A percentile compares a stretch with the other conserved stretches of the same genome.
phyloP scores from a whole-genome alignment of 1,284 basidiomycete genomes.

The Cryptococcus amylolentus region DNA sequence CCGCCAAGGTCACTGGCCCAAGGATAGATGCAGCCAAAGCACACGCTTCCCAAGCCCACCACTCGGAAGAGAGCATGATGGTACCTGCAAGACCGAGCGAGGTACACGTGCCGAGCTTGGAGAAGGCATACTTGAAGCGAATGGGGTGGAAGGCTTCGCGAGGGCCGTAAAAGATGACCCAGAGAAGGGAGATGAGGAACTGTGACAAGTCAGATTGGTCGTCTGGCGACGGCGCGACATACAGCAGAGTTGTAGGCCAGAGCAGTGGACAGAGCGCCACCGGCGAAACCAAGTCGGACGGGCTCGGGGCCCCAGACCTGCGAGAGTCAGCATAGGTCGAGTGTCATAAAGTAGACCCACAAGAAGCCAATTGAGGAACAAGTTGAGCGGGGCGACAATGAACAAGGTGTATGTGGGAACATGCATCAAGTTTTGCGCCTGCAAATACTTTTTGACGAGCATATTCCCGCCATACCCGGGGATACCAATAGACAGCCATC shows the following conservation, averaged over 20 bases:
- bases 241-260: slow-evolving; percentile 83
- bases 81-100: slow-evolving; percentile 70
- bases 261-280: slow-evolving; percentile 85
- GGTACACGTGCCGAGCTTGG: slow-evolving; percentile 66
- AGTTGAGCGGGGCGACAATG: slow-evolving; percentile 81
- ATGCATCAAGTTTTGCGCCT: slow-evolving; percentile 80
- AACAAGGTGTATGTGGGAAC: slow-evolving; percentile 83
- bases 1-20: slow-evolving; percentile 53
- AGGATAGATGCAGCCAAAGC: slow-evolving; percentile 47
- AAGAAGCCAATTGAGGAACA: slow-evolving; percentile 75
- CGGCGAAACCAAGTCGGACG: slow-evolving; percentile 81
- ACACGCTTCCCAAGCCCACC: slow-evolving; percentile 51
- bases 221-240: slow-evolving; percentile 11
- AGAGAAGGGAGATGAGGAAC: slow-evolving; percentile 59
- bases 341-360: slow-evolving; percentile 42
- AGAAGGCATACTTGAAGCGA: slow-evolving; percentile 59
- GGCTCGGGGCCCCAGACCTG: slow-evolving; percentile 76
- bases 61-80: slow-evolving; percentile 51
- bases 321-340: slow-evolving; percentile 5
- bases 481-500: slow-evolving; percentile 72
- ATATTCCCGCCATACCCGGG: slow-evolving; percentile 65
- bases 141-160: slow-evolving; percentile 81
- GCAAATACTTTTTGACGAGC: slow-evolving; percentile 64
- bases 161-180: slow-evolving; percentile 70
- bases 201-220: slow-evolving; percentile 8